Base-by-base conservation (phyloP, 352 stramenopile genomes). In the Phytopythium delawarense region DNA sequence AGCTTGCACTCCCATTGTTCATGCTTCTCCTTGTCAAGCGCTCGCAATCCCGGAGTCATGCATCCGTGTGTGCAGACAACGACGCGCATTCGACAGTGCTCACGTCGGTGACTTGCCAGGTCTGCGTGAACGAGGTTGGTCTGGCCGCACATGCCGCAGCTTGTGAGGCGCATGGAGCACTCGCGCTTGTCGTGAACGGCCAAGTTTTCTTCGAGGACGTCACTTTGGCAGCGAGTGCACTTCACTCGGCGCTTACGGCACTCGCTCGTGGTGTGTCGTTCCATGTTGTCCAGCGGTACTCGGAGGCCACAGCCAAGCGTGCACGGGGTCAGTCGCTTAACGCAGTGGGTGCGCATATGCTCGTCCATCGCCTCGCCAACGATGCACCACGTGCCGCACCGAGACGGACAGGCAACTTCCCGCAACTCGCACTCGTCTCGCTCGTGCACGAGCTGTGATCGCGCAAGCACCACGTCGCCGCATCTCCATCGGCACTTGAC, bases 401-500 rank as follows among this genome's bases (percentile, higher is more conserved):
- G 76, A 45, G 82, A 84, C 0, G 82, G 70, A 52, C 84, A 93
- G 12, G 62, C 50, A 0, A 85, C 20, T 57, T 79, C 57, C 15
- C 82, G 75, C 53, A 67, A 39, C n/a, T 78, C 49, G 60, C 84
- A 93, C 55, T 90, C 80, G 6, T 76, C 63, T 23, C 28, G 54
- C 51, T 93, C 84, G 35, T 93, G 84, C 39, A 67, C 15, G 7
- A 44, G 46, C 62, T 84, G 80, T 2, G 63, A 53, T 7, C 63
- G 70, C 4, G 76, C 79, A 6, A 87, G 25, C 7, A 91, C 72
- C 0, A 67, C 53, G 32, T 91, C 81, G 8, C 76, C 72, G 49
- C 84, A 91, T 13, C 71, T 57, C 72, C 80, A 89, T 54, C 80
- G 78, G 54, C 80, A 93, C 20, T 32, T 16, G 42, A 91, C 75